These are phyloP conservation scores for Vanilla planifolia DNA, from an alignment of 106 monocot genomes.

Conservation along the genomic window DNA sequence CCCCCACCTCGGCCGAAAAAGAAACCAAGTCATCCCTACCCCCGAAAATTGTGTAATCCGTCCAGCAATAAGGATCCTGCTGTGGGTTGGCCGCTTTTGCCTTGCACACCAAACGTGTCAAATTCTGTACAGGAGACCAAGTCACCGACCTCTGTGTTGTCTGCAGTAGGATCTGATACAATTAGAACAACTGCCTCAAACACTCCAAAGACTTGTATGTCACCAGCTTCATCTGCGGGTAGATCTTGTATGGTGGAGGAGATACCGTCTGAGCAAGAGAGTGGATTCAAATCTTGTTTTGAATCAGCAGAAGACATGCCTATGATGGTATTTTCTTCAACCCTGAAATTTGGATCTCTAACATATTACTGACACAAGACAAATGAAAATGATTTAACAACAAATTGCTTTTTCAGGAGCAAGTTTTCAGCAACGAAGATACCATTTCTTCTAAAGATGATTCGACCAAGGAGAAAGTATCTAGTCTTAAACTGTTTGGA, in stretches of 20 bases:
- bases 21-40: slow-evolving; percentile 77
- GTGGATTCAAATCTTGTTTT: slow-evolving; percentile 3
- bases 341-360: too few species aligned
- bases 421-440: slow-evolving; percentile 5
- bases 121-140: slow-evolving; percentile 41
- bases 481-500: slow-evolving; percentile 71
- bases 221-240: slow-evolving; percentile 36
- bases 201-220: slow-evolving; percentile 18
- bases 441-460: slow-evolving; percentile 7
- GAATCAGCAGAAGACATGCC: slow-evolving; percentile 10
- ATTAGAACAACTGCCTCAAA: slow-evolving; percentile 13
- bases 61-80: slow-evolving; percentile 12
- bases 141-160: slow-evolving; percentile 76
- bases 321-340: not conserved
- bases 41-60: slow-evolving; percentile 52
- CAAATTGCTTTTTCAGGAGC: slow-evolving; percentile 16
- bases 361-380: not conserved
- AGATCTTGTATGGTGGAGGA: slow-evolving; percentile 28
- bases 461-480: slow-evolving; percentile 18
- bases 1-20: slow-evolving; percentile 91
- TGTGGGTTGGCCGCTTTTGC: slow-evolving; percentile 20
- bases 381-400: not conserved
- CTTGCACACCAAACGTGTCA: slow-evolving; percentile 9
- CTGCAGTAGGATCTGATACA: slow-evolving; percentile 24
- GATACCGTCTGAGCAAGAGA: slow-evolving; percentile 24